A percentile compares a stretch with the other conserved stretches of the same genome.
Conservation (phyloP, 2,329 filamentous ascomycete genomes). For the Zasmidium cellare region DNA sequence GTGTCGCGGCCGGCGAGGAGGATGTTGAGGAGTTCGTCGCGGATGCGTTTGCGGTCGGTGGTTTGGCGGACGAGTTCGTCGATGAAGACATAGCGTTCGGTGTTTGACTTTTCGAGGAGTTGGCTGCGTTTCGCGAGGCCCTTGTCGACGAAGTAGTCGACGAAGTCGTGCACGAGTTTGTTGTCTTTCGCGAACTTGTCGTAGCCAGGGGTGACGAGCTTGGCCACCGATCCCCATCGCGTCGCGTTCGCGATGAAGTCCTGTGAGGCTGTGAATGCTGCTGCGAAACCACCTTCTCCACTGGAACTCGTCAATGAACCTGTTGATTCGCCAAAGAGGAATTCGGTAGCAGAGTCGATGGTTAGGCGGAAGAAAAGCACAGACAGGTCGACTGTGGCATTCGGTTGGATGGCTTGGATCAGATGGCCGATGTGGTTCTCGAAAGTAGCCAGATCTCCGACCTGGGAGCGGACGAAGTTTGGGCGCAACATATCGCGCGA, state of each 20-base stretch:
- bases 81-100: conserved; percentile 50
- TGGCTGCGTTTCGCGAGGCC: conserved; percentile 39
- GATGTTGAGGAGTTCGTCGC: conserved; percentile 53
- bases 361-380: conserved; percentile 66
- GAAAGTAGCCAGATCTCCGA: conserved; percentile 57
- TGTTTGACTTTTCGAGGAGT: conserved; percentile 33
- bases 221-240: conserved; percentile 26
- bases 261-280: conserved; percentile 34
- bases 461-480: conserved; percentile 54
- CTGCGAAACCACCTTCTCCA: conserved; percentile 34
- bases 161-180: conserved; percentile 46
- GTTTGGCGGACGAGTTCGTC: conserved; percentile 50
- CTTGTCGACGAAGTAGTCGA: conserved; percentile 50
- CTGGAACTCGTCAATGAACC: conserved; percentile 28
- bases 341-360: conserved; percentile 67
- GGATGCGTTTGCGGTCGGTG: conserved; percentile 48
- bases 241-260: conserved; percentile 27
- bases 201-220: conserved; percentile 22
- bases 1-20: conserved; percentile 57
- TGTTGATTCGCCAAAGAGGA: conserved; percentile 60
- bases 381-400: conserved; percentile 60
- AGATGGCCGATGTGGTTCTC: conserved; percentile 61
- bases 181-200: conserved; percentile 43
- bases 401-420: conserved; percentile 57
- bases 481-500: conserved; percentile 52